Conservation (phyloP, 306 rosid genomes). For the Acmispon strigosus region DNA sequence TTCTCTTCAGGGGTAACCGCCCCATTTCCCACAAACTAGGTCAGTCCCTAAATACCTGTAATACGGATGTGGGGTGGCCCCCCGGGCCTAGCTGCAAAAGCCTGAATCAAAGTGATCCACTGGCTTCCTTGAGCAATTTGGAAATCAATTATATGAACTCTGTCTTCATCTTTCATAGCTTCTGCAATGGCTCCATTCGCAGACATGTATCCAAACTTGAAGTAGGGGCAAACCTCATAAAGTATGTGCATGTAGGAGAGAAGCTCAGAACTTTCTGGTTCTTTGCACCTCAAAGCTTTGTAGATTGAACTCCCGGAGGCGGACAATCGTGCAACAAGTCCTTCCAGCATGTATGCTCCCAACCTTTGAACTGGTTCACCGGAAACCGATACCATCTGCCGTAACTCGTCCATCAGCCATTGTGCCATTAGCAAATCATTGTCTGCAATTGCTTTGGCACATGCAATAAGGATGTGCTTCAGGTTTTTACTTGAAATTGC, state of each 20-base stretch:
- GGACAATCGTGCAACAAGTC: slow-evolving; percentile 65
- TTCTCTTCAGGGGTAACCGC: too few species aligned
- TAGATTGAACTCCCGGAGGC: slow-evolving; percentile 75
- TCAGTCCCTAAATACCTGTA: slow-evolving; percentile 36
- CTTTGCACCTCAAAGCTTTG: slow-evolving; percentile 72
- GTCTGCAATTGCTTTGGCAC: slow-evolving; percentile 78
- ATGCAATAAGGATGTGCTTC: slow-evolving; percentile 55
- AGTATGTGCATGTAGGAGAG: slow-evolving; percentile 88
- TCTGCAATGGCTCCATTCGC: slow-evolving; percentile 99
- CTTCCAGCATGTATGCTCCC: slow-evolving; percentile 98
- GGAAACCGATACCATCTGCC: slow-evolving; percentile 81
- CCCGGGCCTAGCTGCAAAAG: slow-evolving; percentile 96
- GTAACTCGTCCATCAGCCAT: slow-evolving; percentile 71
- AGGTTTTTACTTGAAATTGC: slow-evolving; percentile 61
- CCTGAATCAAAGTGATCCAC: slow-evolving; percentile 90
- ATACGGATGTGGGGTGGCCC: slow-evolving; percentile 95
- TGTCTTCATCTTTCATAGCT: slow-evolving; percentile 79
- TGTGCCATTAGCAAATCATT: slow-evolving; percentile 59
- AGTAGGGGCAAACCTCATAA: slow-evolving; percentile 87
- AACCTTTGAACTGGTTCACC: slow-evolving; percentile 93
- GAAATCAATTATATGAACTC: slow-evolving; percentile 93
- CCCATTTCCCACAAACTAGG: too few species aligned
- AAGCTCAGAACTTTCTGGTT: slow-evolving; percentile 70
- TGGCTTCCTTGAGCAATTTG: slow-evolving; percentile 92
- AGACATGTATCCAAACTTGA: slow-evolving; percentile 95